Evolutionary conservation across 1,139 yeast species (phyloP).

Genomic region (Suhomyces atakaporum): DNA sequence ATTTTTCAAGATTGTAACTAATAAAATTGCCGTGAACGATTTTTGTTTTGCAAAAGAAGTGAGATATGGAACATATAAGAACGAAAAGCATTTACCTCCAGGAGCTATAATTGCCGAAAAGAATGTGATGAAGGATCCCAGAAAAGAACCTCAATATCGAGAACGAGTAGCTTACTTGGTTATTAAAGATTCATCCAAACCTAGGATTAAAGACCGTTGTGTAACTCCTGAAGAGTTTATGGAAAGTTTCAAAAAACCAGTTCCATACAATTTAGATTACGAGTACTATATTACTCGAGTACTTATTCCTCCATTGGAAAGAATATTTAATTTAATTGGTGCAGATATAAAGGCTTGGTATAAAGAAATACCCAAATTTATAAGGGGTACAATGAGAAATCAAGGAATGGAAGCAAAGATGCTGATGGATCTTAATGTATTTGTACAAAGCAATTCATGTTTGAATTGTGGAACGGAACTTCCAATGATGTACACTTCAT

Average conservation of each 20-base stretch:
- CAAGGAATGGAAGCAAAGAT: conserved; percentile 7
- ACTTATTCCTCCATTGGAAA: conserved; percentile 83
- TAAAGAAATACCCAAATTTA: conserved; percentile 59
- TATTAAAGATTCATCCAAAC: conserved; percentile 62
- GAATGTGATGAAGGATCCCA: conserved; percentile 60
- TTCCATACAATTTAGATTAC: conserved; percentile 60
- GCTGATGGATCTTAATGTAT: conserved; percentile 7
- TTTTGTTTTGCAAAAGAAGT: conserved; percentile 94
- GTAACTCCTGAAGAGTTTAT: conserved; percentile 76
- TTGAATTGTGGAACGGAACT: conserved; percentile 26
- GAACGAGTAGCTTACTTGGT: conserved; percentile 91
- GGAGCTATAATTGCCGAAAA: conserved; percentile 81
- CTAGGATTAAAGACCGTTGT: conserved; percentile 75
- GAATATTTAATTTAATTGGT: conserved; percentile 81
- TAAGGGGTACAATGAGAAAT: conserved; percentile 10
- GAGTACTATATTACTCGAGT: conserved; percentile 85
- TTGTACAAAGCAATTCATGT: conserved; percentile 25
- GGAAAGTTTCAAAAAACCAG: conserved; percentile 31
- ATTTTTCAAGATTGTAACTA: conserved; percentile 63
- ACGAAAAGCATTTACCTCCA: conserved; percentile 74
- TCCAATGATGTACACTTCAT: neutral
- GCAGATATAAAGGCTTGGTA: conserved; percentile 81
- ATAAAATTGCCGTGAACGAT: conserved; percentile 70
- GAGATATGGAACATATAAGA: conserved; percentile 77
- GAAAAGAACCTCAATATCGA: conserved; percentile 82